These are phyloP conservation scores for Geotrichum cucujoidarum DNA, from an alignment of 1,139 yeast genomes.

Conservation along the genomic window DNA sequence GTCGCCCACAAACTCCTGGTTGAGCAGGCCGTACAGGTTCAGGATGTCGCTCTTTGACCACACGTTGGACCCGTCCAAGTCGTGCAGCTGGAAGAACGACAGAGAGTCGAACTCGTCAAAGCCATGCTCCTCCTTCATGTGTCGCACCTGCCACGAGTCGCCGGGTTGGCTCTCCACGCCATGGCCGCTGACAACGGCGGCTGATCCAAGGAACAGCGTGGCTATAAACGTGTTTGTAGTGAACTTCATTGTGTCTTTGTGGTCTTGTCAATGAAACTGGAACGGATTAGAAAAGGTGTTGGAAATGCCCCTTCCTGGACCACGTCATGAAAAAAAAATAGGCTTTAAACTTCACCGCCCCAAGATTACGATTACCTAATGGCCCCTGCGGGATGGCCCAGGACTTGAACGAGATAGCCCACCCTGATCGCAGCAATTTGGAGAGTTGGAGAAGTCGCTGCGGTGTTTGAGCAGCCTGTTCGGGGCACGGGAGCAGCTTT, in stretches of 20 bases:
- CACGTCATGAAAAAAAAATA: too few species aligned
- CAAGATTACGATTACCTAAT: too few species aligned
- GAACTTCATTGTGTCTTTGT: neutral
- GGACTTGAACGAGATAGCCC: too few species aligned
- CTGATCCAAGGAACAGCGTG: neutral
- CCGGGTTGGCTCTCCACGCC: constrained; percentile 18
- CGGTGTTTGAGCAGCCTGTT: too few species aligned
- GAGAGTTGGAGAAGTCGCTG: too few species aligned
- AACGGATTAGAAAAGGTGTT: too few species aligned
- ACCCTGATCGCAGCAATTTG: too few species aligned
- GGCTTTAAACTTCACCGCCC: too few species aligned
- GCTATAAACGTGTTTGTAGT: neutral
- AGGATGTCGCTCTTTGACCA: constrained; percentile 58
- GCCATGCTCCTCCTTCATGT: constrained; percentile 85
- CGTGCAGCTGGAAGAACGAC: constrained; percentile 80
- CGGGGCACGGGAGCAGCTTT: too few species aligned
- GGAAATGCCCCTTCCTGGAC: too few species aligned
- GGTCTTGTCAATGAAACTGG: too few species aligned
- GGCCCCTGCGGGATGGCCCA: too few species aligned
- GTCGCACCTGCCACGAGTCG: constrained; percentile 46
- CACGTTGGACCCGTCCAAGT: constrained; percentile 46
- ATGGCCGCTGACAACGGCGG: constrained; percentile 6
- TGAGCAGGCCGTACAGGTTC: constrained; percentile 70
- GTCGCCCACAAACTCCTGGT: constrained; percentile 72
- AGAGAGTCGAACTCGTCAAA: constrained; percentile 67